phyloP scores from a whole-genome alignment of 257 asterid species.

The Solanum etuberosum region DNA sequence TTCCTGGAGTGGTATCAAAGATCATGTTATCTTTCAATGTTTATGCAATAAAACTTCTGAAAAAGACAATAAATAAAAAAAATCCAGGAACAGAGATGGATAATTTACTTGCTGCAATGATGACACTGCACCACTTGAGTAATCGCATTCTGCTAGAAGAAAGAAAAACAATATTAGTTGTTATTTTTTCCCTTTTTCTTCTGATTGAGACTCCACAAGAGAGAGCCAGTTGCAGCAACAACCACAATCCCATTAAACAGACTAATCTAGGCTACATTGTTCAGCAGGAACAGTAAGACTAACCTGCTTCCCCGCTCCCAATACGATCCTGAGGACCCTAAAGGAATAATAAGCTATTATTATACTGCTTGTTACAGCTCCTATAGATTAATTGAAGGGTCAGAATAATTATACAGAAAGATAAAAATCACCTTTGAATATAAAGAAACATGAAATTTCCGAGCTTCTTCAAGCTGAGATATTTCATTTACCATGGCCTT shows the following conservation, averaged over 20 bases:
- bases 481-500: slow-evolving; percentile 54
- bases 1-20: slow-evolving; percentile 39
- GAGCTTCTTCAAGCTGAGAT: slow-evolving; percentile 85
- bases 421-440: slow-evolving; percentile 51
- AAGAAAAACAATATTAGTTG: neutral
- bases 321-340: slow-evolving; percentile 39
- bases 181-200: neutral
- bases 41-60: neutral
- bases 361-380: neutral
- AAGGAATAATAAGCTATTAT: slow-evolving; percentile 3
- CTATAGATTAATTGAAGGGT: neutral
- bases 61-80: neutral
- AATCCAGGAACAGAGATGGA: neutral
- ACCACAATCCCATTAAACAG: neutral
- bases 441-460: slow-evolving; percentile 63
- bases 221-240: neutral
- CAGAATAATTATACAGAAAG: neutral
- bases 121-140: neutral
- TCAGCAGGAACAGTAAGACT: slow-evolving; percentile 5
- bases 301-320: slow-evolving; percentile 38
- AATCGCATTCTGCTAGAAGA: neutral
- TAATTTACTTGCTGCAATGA: neutral
- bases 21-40: slow-evolving; percentile 6
- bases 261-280: neutral
- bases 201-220: neutral